Conservation (phyloP, 192 early-diverging fungal genomes). For the Obelidium mucronatum region DNA sequence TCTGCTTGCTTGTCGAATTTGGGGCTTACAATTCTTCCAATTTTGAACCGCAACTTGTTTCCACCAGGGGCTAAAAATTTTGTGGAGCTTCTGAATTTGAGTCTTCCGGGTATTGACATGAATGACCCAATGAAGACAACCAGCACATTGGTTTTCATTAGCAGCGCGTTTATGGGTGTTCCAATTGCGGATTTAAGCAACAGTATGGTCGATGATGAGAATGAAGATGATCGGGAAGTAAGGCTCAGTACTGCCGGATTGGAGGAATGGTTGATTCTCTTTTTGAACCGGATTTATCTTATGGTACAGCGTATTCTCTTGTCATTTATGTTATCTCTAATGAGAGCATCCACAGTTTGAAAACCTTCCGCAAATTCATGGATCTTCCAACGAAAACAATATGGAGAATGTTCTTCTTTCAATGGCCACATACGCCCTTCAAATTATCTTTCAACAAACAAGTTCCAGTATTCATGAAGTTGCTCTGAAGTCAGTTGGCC, state of each 20-base stretch:
- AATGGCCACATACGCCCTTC: constrained; percentile 19
- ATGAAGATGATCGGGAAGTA: constrained; percentile 70
- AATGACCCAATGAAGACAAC: constrained; percentile 89
- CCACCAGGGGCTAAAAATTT: constrained; percentile 87
- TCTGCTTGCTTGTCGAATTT: constrained; percentile 81
- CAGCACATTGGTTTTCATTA: constrained; percentile 74
- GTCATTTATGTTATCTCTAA: constrained; percentile 5
- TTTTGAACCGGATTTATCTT: constrained; percentile 76
- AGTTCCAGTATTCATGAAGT: constrained; percentile 69
- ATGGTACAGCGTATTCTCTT: constrained; percentile 61
- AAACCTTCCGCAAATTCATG: constrained; percentile 74
- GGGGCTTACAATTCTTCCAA: constrained; percentile 69
- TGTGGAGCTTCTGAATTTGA: constrained; percentile 75
- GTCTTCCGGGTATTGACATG: constrained; percentile 90
- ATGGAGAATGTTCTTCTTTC: constrained; percentile 5
- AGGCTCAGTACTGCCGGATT: constrained; percentile 81
- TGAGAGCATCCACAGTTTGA: constrained; percentile 60
- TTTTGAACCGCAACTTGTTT: constrained; percentile 78
- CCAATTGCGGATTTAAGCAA: constrained; percentile 67
- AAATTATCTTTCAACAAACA: constrained; percentile 68
- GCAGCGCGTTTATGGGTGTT: constrained; percentile 65
- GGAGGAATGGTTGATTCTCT: constrained; percentile 87
- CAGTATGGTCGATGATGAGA: constrained; percentile 6
- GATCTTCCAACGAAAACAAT: constrained; percentile 24
- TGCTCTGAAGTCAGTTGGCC: constrained; percentile 62